Percentiles rank a stretch among this genome's conserved stretches.
These are phyloP conservation scores for Tolypocladium tropicale DNA, from an alignment of 2,329 filamentous ascomycete species.

Conservation along the genomic window DNA sequence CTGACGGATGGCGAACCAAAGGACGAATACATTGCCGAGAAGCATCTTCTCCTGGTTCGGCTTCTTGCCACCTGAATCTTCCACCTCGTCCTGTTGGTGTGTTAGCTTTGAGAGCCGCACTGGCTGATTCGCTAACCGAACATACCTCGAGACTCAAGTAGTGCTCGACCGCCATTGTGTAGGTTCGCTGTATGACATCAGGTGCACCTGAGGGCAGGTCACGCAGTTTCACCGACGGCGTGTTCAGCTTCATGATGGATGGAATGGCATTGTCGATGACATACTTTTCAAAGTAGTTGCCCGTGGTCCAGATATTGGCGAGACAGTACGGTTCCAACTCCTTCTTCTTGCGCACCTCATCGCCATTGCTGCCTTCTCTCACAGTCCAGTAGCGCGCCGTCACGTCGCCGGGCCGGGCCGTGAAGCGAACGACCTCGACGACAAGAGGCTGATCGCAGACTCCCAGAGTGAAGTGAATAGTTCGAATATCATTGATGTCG, in stretches of 20 bases:
- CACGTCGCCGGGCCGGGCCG: slow-evolving; percentile 24
- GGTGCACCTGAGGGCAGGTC: background rate
- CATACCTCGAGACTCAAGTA: slow-evolving; percentile 14
- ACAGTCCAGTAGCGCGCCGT: slow-evolving; percentile 28
- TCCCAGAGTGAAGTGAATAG: slow-evolving; percentile 28
- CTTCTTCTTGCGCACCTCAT: slow-evolving; percentile 14
- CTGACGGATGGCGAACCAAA: slow-evolving; percentile 39
- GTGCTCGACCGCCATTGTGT: slow-evolving; percentile 9
- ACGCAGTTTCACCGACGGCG: background rate
- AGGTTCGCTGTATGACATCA: slow-evolving; percentile 12
- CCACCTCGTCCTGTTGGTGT: background rate
- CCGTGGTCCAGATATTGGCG: slow-evolving; percentile 22
- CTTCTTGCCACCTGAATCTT: background rate
- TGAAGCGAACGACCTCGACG: slow-evolving; percentile 31
- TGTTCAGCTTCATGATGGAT: slow-evolving; percentile 15
- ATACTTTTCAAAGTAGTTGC: slow-evolving; percentile 23
- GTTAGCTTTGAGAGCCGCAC: background rate
- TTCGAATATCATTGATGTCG: slow-evolving; percentile 10
- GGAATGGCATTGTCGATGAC: slow-evolving; percentile 18
- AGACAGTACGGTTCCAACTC: slow-evolving; percentile 31
- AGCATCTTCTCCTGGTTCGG: slow-evolving; percentile 21
- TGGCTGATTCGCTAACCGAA: background rate
- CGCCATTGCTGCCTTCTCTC: slow-evolving; percentile 7
- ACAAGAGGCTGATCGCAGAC: slow-evolving; percentile 24
- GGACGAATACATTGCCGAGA: slow-evolving; percentile 27